These are phyloP conservation scores for Bipolaris bicolor DNA, from an alignment of 2,329 filamentous ascomycete species.

Conservation along the genomic window DNA sequence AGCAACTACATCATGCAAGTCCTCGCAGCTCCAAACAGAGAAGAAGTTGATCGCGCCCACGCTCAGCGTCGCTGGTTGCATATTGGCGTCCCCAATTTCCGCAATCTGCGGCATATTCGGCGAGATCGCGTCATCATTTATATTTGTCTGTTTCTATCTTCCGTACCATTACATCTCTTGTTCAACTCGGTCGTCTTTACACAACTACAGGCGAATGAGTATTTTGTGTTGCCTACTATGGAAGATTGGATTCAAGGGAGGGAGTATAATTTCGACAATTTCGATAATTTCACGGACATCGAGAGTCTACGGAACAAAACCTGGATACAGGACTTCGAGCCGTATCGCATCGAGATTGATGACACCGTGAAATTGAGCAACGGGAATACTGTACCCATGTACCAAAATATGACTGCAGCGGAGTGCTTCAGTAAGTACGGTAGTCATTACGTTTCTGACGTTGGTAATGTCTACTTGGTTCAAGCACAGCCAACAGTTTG, in stretches of 20 bases:
- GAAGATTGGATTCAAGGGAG: slow-evolving; percentile 20
- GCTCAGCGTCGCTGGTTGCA: slow-evolving; percentile 47
- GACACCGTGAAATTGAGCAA: not conserved
- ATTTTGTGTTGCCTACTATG: slow-evolving; percentile 15
- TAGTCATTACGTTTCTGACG: slow-evolving; percentile 16
- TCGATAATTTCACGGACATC: not conserved
- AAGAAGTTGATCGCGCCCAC: slow-evolving; percentile 32
- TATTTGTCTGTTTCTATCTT: slow-evolving; percentile 10
- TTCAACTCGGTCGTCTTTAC: slow-evolving; percentile 30
- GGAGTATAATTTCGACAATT: slow-evolving; percentile 14
- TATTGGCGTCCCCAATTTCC: slow-evolving; percentile 49
- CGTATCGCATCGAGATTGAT: not conserved
- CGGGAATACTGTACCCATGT: not conserved
- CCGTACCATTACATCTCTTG: slow-evolving; percentile 24
- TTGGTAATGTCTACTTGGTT: slow-evolving; percentile 23
- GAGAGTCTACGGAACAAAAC: not conserved
- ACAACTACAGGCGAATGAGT: slow-evolving; percentile 24
- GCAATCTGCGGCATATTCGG: slow-evolving; percentile 7
- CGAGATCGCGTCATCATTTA: slow-evolving; percentile 12
- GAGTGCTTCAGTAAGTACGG: slow-evolving; percentile 19
- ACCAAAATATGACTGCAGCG: slow-evolving; percentile 2
- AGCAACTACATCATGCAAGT: slow-evolving; percentile 41
- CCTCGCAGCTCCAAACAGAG: slow-evolving; percentile 28
- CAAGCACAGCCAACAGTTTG: slow-evolving; percentile 14
- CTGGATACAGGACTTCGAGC: not conserved